Evolutionary conservation across 2,329 filamentous ascomycete species (phyloP).

Genomic region (Aspergillus fumigatus): DNA sequence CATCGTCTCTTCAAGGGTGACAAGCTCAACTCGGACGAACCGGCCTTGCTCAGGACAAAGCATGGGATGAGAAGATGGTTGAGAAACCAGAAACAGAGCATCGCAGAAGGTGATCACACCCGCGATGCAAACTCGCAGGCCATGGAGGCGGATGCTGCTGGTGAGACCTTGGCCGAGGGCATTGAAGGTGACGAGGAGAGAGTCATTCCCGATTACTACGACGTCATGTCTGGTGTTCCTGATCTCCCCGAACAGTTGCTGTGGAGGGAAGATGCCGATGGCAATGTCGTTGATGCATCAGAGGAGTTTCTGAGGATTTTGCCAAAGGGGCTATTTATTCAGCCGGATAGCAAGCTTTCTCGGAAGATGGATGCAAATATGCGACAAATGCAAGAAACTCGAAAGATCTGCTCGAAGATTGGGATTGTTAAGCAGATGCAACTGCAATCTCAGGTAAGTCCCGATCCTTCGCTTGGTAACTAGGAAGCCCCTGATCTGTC

Average conservation of each 20-base stretch:
- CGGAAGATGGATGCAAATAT: conserved; percentile 87
- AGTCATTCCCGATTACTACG: conserved; percentile 91
- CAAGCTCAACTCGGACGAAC: conserved; percentile 79
- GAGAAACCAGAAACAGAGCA: conserved; percentile 69
- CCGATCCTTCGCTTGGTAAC: neutral
- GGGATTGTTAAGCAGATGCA: conserved; percentile 99
- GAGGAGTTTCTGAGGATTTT: conserved; percentile 80
- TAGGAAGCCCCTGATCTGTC: conserved; percentile 6
- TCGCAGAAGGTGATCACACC: conserved; percentile 47
- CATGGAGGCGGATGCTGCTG: conserved; percentile 47
- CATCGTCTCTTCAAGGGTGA: conserved; percentile 81
- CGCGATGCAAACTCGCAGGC: conserved; percentile 43
- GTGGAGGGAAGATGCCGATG: conserved; percentile 87
- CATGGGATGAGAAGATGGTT: conserved; percentile 86
- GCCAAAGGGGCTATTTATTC: conserved; percentile 67
- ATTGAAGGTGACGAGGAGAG: conserved; percentile 84
- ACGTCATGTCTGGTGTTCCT: conserved; percentile 77
- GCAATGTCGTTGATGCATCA: conserved; percentile 79
- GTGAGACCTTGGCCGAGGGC: conserved; percentile 86
- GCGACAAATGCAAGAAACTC: conserved; percentile 90
- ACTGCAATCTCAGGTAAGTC: conserved; percentile 79
- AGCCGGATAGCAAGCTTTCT: conserved; percentile 68
- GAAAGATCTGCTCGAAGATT: conserved; percentile 94
- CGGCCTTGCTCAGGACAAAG: conserved; percentile 78
- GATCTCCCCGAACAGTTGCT: conserved; percentile 72